Conservation (phyloP, 2,329 filamentous ascomycete genomes). For the Nannizziopsis barbatae region DNA sequence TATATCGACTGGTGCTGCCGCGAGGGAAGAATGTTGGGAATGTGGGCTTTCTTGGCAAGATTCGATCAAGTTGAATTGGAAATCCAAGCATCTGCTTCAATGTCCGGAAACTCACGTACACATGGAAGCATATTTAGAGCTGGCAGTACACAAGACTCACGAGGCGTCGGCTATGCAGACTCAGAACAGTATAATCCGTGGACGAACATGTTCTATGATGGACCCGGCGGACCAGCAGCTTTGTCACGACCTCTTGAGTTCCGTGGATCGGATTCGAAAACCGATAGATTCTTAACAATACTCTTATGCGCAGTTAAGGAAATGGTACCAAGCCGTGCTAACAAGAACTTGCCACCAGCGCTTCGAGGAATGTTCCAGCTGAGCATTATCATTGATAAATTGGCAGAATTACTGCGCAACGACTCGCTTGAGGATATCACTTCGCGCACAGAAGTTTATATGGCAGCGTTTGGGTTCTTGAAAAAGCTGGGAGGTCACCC, state of each 20-base stretch:
- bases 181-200: constrained; percentile 3
- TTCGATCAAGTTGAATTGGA: constrained; percentile 24
- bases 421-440: constrained; percentile 32
- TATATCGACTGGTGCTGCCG: constrained; percentile 27
- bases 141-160: constrained; percentile 11
- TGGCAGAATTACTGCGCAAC: constrained; percentile 32
- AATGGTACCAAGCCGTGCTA: constrained; percentile 11
- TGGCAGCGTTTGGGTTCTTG: constrained; percentile 33
- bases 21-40: constrained; percentile 23
- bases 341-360: constrained; percentile 20
- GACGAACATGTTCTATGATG: constrained; percentile 7
- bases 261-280: constrained; percentile 10
- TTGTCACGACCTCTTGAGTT: constrained; percentile 9
- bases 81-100: constrained; percentile 7
- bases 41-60: constrained; percentile 31
- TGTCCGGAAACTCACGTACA: constrained; percentile 1
- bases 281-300: constrained; percentile 21
- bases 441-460: constrained; percentile 28
- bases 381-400: constrained; percentile 29
- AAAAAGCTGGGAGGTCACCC: constrained; percentile 25
- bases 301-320: constrained; percentile 19
- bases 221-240: background rate
- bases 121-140: constrained; percentile 7
- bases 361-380: constrained; percentile 27
- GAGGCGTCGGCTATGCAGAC: constrained; percentile 15